Evolutionary conservation across 2,329 filamentous ascomycete genomes (phyloP), one percentile per base, ranked within the genome.

Genomic region (Epichloe sibirici): DNA sequence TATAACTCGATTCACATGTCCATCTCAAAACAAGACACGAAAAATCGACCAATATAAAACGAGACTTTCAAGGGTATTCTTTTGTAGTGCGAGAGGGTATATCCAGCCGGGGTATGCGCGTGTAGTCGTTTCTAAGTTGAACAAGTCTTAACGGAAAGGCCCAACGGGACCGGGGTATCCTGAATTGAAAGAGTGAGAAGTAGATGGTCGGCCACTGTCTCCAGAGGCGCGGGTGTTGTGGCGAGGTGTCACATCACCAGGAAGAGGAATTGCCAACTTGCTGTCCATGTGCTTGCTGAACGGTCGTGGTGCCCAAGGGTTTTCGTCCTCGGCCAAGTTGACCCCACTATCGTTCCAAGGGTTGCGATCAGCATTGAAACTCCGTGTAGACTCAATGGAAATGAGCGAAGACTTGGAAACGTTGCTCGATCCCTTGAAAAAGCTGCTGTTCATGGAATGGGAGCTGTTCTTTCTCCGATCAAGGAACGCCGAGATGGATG

Each of bases 271-370:
- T 57, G 74, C 70, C 63, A 83, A 69, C 67, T 84, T 86, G 64
- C 75, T 76, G 66, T 84, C 74, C 62, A 75, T 74, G 65, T 80
- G 82, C 66, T 82, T 86, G 63, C 79, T 78, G 60, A 83, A 79
- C 61, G 81, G 80, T 58, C 81, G 80, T 49, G 71, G 71, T 50
- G 76, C 70, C 81, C 81, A 84, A 40, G 78, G 77, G 66, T 81
- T 80, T 61, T 96, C 90, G 58, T 95, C 89, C 63, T 96, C 91
- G 57, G 87, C 78, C 59, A 96, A 82, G 67, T 96, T 96, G 65
- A 96, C 90, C 62, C 90, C 91, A 65, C 89, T 95, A 68, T 97
- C 91, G 68, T 96, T 96, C 91, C 91, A 97, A 56, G 90, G 90
- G 71, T 96, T 95, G 69, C 90, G 87, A 69, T 95, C 94, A 60